Percentiles rank a stretch among this genome's conserved stretches.
These are phyloP conservation scores for Yarrowia keelungensis DNA, from an alignment of 805 yeast genomes.

Conservation along the genomic window DNA sequence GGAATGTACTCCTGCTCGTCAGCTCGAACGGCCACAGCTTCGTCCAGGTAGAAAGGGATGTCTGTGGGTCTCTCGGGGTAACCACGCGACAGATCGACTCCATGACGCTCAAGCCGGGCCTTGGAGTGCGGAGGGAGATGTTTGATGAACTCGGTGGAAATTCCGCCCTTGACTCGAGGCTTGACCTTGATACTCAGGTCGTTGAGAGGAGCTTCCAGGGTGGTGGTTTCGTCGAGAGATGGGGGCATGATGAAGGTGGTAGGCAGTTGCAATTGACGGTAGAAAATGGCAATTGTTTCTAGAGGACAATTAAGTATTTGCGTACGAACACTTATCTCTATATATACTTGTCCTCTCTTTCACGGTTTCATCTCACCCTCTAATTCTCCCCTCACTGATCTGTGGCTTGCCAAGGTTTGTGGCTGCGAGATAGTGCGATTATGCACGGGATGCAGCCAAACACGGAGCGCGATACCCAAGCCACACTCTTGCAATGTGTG, in stretches of 20 bases:
- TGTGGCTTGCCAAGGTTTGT: conserved; percentile 36
- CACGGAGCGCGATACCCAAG: neutral
- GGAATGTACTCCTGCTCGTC: conserved; percentile 49
- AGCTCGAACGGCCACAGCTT: conserved; percentile 52
- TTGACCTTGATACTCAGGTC: conserved; percentile 26
- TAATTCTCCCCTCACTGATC: neutral
- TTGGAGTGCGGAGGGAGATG: conserved; percentile 17
- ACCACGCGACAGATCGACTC: conserved; percentile 52
- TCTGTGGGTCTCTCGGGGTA: conserved; percentile 53
- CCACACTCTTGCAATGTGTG: neutral
- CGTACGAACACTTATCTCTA: too few species aligned
- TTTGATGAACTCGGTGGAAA: conserved; percentile 26
- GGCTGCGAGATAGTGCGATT: conserved; percentile 35
- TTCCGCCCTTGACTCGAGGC: conserved; percentile 26
- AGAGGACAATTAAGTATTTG: too few species aligned
- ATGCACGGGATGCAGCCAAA: conserved; percentile 2
- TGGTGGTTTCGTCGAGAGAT: conserved; percentile 4
- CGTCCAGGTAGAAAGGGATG: conserved; percentile 54
- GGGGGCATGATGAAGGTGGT: neutral
- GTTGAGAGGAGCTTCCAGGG: neutral
- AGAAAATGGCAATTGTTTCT: too few species aligned
- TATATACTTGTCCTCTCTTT: neutral
- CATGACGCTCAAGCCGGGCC: conserved; percentile 50
- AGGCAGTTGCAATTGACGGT: neutral
- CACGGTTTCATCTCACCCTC: too few species aligned